Conservation (phyloP, 345 rosid genomes). For the Syzygium jambos region DNA sequence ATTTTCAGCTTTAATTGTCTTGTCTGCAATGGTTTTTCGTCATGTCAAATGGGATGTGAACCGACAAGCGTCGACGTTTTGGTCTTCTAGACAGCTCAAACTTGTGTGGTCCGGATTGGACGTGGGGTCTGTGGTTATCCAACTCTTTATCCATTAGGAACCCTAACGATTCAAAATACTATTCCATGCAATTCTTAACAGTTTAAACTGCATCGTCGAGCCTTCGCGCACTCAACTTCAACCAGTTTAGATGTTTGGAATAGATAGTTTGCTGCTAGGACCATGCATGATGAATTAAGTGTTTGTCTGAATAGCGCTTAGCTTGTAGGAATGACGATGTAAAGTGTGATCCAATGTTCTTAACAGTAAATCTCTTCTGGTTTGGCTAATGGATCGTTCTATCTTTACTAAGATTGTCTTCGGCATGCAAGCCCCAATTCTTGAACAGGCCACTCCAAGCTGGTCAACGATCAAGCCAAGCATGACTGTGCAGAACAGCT, state of each 20-base stretch:
- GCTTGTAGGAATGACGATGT: neutral
- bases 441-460: neutral
- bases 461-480: neutral
- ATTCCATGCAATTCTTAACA: neutral
- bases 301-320: neutral
- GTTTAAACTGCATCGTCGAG: neutral
- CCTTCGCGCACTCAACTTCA: neutral
- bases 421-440: neutral
- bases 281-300: neutral
- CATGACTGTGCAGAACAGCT: neutral
- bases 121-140: neutral
- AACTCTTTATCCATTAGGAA: neutral
- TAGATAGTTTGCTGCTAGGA: neutral
- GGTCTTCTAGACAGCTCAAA: neutral
- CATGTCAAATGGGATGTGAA: neutral
- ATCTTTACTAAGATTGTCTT: neutral
- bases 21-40: neutral
- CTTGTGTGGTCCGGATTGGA: neutral
- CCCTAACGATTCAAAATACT: neutral
- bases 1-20: neutral
- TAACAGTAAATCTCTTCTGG: neutral
- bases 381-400: no score
- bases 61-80: neutral
- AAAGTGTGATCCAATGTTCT: neutral
- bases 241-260: neutral